phyloP scores from a whole-genome alignment of 108 stramenopile genomes.

The Fragilaria radians region DNA sequence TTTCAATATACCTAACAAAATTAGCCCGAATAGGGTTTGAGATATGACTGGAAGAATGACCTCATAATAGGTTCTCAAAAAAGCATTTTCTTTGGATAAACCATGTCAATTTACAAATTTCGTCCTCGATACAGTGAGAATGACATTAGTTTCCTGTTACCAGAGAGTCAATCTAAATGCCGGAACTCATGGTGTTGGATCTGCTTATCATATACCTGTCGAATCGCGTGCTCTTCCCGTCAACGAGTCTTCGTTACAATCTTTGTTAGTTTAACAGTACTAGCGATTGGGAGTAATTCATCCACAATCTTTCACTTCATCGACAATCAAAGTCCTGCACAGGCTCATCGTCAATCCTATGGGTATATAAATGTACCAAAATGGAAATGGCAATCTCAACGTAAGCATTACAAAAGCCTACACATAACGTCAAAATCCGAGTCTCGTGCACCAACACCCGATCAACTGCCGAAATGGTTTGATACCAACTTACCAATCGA shows the following conservation, averaged over 20 bases:
- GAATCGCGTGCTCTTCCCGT: neutral
- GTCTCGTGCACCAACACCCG: neutral
- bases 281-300: neutral
- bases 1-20: too few species aligned
- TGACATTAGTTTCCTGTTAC: neutral
- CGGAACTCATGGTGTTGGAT: neutral
- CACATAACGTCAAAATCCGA: neutral
- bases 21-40: too few species aligned
- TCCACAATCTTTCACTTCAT: conserved; percentile 2
- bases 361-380: neutral
- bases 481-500: neutral
- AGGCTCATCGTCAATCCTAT: conserved; percentile 2
- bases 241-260: neutral
- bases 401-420: neutral
- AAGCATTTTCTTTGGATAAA: too few species aligned
- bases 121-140: conserved; percentile 1
- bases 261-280: neutral
- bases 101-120: neutral
- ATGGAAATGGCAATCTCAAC: neutral
- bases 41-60: too few species aligned
- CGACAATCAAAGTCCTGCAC: neutral
- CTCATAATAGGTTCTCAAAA: too few species aligned
- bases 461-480: neutral
- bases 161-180: neutral
- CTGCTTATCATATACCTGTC: neutral